These are phyloP conservation scores for Yarrowia divulgata DNA, from an alignment of 805 yeast genomes.

Conservation along the genomic window DNA sequence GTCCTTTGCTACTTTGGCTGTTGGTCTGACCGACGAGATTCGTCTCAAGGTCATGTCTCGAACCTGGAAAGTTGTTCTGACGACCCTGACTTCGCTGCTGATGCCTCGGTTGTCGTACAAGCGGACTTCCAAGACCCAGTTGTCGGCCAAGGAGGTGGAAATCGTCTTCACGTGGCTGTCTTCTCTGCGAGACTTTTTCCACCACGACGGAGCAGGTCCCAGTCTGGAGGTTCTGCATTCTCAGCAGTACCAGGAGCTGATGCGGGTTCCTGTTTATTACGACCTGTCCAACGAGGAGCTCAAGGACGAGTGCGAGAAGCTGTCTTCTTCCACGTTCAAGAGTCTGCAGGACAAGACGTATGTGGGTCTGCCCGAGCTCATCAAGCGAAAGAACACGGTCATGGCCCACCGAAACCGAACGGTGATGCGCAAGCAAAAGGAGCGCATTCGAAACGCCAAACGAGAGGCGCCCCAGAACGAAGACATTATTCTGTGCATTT, in stretches of 20 bases:
- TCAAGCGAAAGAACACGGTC: slow-evolving; percentile 71
- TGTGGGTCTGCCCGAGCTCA: slow-evolving; percentile 53
- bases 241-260: slow-evolving; percentile 67
- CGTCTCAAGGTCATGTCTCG: slow-evolving; percentile 72
- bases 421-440: slow-evolving; percentile 58
- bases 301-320: slow-evolving; percentile 63
- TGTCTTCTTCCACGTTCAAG: slow-evolving; percentile 62
- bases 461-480: slow-evolving; percentile 60
- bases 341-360: slow-evolving; percentile 59
- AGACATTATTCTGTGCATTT: slow-evolving; percentile 73
- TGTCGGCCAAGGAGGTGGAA: slow-evolving; percentile 68
- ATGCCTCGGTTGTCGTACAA: slow-evolving; percentile 68
- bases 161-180: slow-evolving; percentile 75
- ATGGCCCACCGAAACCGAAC: slow-evolving; percentile 73
- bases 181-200: slow-evolving; percentile 75
- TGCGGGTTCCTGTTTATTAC: slow-evolving; percentile 70
- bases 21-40: slow-evolving; percentile 61
- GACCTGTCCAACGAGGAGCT: slow-evolving; percentile 59
- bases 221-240: slow-evolving; percentile 67
- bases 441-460: slow-evolving; percentile 56
- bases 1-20: slow-evolving; percentile 69
- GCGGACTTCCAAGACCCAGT: slow-evolving; percentile 53
- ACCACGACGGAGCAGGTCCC: slow-evolving; percentile 84
- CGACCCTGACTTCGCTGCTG: slow-evolving; percentile 71
- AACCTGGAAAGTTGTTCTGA: slow-evolving; percentile 79